Evolutionary conservation across 164 flowering plant species (phyloP).

Genomic region (Piper longum): DNA sequence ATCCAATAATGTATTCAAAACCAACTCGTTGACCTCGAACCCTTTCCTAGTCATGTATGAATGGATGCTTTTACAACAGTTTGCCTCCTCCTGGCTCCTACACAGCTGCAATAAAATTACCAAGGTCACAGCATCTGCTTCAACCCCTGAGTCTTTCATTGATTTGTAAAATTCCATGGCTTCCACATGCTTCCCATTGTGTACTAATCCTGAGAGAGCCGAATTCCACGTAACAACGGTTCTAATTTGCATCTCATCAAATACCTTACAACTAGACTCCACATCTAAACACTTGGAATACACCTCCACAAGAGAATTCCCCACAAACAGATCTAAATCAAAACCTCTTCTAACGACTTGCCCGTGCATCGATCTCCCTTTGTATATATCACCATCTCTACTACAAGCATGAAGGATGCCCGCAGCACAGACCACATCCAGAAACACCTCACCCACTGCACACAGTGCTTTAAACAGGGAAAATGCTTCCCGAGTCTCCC

Average conservation of each 20-base stretch:
- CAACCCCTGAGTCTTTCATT: constrained; percentile 41
- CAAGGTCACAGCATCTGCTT: constrained; percentile 47
- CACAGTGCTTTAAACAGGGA: constrained; percentile 42
- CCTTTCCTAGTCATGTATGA: constrained; percentile 28
- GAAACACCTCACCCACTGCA: constrained; percentile 14
- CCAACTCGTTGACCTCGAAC: constrained; percentile 28
- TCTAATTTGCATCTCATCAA: constrained; percentile 37
- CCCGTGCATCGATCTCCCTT: constrained; percentile 41
- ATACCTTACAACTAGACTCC: constrained; percentile 35
- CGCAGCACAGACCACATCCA: constrained; percentile 44
- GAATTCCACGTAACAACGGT: constrained; percentile 83
- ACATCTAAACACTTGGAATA: constrained; percentile 44
- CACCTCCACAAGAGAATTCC: constrained; percentile 62
- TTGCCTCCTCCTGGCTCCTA: constrained; percentile 31
- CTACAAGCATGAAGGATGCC: constrained; percentile 58
- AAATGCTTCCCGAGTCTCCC: constrained; percentile 28
- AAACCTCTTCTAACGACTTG: constrained; percentile 37
- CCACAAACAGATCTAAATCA: constrained; percentile 40
- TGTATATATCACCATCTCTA: constrained; percentile 11
- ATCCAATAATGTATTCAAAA: constrained; percentile 48
- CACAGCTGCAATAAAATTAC: constrained; percentile 51
- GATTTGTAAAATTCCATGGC: constrained; percentile 29
- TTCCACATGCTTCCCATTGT: constrained; percentile 28
- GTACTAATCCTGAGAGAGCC: constrained; percentile 50
- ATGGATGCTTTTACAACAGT: constrained; percentile 51